phyloP scores from a whole-genome alignment of 2,329 filamentous ascomycete species.

The Onygenales sp. region DNA sequence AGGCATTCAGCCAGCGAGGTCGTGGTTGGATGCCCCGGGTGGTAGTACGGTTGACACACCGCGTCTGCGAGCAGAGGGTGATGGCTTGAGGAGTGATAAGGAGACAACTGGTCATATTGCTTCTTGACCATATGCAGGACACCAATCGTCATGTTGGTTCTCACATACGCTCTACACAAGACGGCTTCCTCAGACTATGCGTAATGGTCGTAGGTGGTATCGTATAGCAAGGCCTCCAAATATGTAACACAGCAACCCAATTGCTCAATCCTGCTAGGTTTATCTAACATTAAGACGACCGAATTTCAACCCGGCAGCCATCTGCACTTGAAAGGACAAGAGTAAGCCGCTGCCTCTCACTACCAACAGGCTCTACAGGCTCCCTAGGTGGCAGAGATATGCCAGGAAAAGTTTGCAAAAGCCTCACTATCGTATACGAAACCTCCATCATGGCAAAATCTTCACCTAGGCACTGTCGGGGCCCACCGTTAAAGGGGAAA shows the following conservation, averaged over 20 bases:
- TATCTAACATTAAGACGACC: not conserved
- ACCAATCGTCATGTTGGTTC: no score
- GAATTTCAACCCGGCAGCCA: slow-evolving; percentile 13
- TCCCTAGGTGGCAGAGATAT: slow-evolving; percentile 10
- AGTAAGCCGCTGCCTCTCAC: slow-evolving; percentile 14
- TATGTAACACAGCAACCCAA: no score
- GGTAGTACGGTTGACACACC: not conserved
- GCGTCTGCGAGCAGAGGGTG: not conserved
- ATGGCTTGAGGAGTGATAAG: not conserved
- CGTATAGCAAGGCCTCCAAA: no score
- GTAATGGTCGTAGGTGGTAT: no score
- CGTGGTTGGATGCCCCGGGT: not conserved
- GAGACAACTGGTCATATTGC: not conserved
- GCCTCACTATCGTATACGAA: slow-evolving; percentile 15
- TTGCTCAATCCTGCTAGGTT: not conserved
- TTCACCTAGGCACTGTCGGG: slow-evolving; percentile 18
- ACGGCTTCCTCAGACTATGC: no score
- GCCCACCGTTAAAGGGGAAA: slow-evolving; percentile 23
- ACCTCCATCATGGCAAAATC: slow-evolving; percentile 15
- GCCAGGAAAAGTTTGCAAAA: slow-evolving; percentile 7
- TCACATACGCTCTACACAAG: no score
- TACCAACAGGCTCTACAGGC: slow-evolving; percentile 12
- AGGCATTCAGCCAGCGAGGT: not conserved
- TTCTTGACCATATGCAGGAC: not conserved
- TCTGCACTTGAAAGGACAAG: slow-evolving; percentile 17